Conservation (phyloP, 805 yeast genomes). For the Hanseniaspora hatyaiensis region DNA sequence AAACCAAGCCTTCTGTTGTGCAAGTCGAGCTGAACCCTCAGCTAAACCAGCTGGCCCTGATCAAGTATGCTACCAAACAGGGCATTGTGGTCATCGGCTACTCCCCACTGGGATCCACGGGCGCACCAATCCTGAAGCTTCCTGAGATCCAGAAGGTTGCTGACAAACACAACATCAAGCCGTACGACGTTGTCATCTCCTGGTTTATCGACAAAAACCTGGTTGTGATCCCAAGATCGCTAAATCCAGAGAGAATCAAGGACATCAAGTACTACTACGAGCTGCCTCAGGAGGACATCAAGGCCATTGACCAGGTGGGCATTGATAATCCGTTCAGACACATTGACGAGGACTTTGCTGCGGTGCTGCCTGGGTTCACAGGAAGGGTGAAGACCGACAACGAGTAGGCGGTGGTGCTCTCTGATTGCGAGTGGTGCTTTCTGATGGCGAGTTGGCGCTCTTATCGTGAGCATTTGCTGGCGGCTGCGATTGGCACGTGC, state of each 20-base stretch:
- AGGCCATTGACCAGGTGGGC: slow-evolving; percentile 30
- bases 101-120: slow-evolving; percentile 53
- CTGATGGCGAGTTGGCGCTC: no score
- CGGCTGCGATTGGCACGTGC: no score
- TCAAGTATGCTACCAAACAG: slow-evolving; percentile 41
- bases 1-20: slow-evolving; percentile 41
- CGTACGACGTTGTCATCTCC: slow-evolving; percentile 49
- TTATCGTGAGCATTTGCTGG: no score
- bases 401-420: neutral
- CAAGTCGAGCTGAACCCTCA: slow-evolving; percentile 67
- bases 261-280: slow-evolving; percentile 31
- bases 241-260: slow-evolving; percentile 50
- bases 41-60: slow-evolving; percentile 50
- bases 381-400: slow-evolving; percentile 17
- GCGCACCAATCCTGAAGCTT: slow-evolving; percentile 50
- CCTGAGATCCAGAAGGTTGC: slow-evolving; percentile 45
- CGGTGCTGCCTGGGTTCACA: slow-evolving; percentile 26
- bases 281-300: slow-evolving; percentile 35
- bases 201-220: slow-evolving; percentile 56
- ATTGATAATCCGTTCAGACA: slow-evolving; percentile 27
- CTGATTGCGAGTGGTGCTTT: neutral
- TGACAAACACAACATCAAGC: slow-evolving; percentile 39
- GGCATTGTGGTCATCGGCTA: slow-evolving; percentile 46
- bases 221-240: slow-evolving; percentile 56
- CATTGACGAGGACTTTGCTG: slow-evolving; percentile 25